Conservation (phyloP, 2,329 filamentous ascomycete genomes). For the Verticillium dahliae region DNA sequence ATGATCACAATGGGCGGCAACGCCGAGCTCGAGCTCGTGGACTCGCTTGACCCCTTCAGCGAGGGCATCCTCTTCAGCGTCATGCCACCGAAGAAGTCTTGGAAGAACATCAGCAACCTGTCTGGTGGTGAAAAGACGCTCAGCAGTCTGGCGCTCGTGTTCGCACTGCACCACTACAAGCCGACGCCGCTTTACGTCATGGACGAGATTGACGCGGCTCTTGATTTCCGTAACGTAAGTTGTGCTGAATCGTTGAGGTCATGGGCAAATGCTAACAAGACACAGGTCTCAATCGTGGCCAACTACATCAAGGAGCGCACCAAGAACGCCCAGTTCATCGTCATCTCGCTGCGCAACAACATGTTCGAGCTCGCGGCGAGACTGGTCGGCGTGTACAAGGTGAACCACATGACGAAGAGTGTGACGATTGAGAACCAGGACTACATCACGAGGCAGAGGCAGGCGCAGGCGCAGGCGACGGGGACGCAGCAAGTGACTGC, state of each 20-base stretch:
- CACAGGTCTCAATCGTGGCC: constrained; percentile 88
- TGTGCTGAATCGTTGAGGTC: neutral
- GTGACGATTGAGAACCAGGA: constrained; percentile 83
- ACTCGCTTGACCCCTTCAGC: constrained; percentile 91
- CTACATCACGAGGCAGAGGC: constrained; percentile 49
- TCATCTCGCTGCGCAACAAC: constrained; percentile 96
- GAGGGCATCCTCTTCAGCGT: constrained; percentile 96
- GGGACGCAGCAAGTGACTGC: constrained; percentile 6
- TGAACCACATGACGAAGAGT: constrained; percentile 97
- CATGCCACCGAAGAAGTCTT: constrained; percentile 99
- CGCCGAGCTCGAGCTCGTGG: constrained; percentile 92
- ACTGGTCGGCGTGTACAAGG: constrained; percentile 96
- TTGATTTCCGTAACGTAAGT: constrained; percentile 96
- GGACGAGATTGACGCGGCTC: constrained; percentile 97
- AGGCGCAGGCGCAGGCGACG: constrained; percentile 19
- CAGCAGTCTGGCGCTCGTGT: constrained; percentile 89
- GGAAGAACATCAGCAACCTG: constrained; percentile 98
- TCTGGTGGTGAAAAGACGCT: constrained; percentile 97
- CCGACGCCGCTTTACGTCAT: constrained; percentile 97
- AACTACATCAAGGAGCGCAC: constrained; percentile 99
- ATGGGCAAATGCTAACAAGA: constrained; percentile 4
- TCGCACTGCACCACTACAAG: constrained; percentile 96
- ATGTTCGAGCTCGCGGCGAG: constrained; percentile 99
- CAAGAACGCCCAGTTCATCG: constrained; percentile 98
- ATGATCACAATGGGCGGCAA: constrained; percentile 99